Conservation (phyloP, 495 filamentous ascomycete genomes). For the Aspergillus coremiiformis region DNA sequence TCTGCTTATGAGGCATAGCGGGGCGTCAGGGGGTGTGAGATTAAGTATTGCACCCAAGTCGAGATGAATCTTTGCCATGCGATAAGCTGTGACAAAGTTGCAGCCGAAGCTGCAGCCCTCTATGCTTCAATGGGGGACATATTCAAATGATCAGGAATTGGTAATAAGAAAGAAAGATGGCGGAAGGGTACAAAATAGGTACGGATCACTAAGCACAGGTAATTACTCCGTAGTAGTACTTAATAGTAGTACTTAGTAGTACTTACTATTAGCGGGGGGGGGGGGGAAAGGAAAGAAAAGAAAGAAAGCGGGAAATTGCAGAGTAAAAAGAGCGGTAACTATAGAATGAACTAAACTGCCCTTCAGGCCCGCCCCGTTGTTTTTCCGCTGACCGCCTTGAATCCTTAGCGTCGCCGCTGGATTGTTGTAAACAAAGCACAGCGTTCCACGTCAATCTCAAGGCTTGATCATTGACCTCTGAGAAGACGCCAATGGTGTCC, state of each 20-base stretch:
- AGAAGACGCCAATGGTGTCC: slow-evolving; percentile 13
- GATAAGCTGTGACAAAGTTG: slow-evolving; percentile 28
- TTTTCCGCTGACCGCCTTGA: slow-evolving; percentile 19
- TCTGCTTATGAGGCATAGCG: slow-evolving; percentile 47
- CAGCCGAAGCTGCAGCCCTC: slow-evolving; percentile 39
- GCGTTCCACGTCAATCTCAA: slow-evolving; percentile 25
- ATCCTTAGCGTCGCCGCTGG: slow-evolving; percentile 5
- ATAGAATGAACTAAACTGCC: background rate
- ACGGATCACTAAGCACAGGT: no score
- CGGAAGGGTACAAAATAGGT: no score
- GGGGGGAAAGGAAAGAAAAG: slow-evolving; percentile 11
- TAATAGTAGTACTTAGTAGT: no score
- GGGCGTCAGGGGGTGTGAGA: slow-evolving; percentile 27
- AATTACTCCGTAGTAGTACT: no score
- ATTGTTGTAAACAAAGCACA: slow-evolving; percentile 27
- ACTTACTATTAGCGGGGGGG: no score
- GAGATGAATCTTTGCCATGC: slow-evolving; percentile 23
- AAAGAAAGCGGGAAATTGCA: background rate
- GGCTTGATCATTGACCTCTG: slow-evolving; percentile 1
- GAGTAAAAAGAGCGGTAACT: slow-evolving; percentile 14
- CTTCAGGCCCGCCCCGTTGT: slow-evolving; percentile 4
- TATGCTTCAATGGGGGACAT: slow-evolving; percentile 25
- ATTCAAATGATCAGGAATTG: slow-evolving; percentile 7
- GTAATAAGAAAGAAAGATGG: background rate
- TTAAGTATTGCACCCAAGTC: slow-evolving; percentile 14